Base-by-base conservation (phyloP, 75 land plant genomes). In the Pseudotsuga menziesii region DNA sequence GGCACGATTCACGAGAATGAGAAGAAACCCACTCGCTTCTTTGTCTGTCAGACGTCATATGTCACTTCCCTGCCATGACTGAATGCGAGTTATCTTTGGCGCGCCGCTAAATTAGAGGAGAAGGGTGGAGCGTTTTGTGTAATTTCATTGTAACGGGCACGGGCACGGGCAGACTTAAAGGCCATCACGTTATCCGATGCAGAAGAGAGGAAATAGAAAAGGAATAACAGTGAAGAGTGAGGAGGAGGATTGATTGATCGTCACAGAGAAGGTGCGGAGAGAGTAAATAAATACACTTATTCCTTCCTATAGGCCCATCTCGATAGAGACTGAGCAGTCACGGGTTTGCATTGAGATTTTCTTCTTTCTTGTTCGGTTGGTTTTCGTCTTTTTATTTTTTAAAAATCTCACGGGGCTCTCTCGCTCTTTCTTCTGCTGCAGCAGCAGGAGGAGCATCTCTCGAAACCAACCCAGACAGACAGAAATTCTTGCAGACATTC, bases 311-410 rank as follows among this genome's bases (percentile, higher is more conserved):
- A 48, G 54, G 54, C 54, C 9, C 48, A 22, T 27, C 15, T 61
- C 11, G 13, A 26, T 25, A 12, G 29, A 66, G 32, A 29, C 44
- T 58, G 23, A n/a, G 13, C 62, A 64, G 80, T 87, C 89, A 87
- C 89, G 89, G 89, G 89, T 84, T 87, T 87, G 89, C 78, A 81
- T 87, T 84, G 89, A 84, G 85, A 84, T 26, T 76, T 82, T 77
- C 89, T 79, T 80, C 75, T 82, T 77, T 75, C 73, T 83, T 58
- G 48, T 13, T 20, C 41, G 57, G 16, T 39, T 29, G 57, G 16
- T 39, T 29, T 74, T 76, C 44, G 26, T 26, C 41, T 15, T 60
- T 22, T 11, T 39, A 17, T 17, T 36, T 66, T 35, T 0, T n/a
- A n/a, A n/a, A 25, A 5, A 4, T 35, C 20, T 39, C 20, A 48